Base-by-base conservation (phyloP, 202 grass and related monocot genomes). In the Alloteropsis angusta region DNA sequence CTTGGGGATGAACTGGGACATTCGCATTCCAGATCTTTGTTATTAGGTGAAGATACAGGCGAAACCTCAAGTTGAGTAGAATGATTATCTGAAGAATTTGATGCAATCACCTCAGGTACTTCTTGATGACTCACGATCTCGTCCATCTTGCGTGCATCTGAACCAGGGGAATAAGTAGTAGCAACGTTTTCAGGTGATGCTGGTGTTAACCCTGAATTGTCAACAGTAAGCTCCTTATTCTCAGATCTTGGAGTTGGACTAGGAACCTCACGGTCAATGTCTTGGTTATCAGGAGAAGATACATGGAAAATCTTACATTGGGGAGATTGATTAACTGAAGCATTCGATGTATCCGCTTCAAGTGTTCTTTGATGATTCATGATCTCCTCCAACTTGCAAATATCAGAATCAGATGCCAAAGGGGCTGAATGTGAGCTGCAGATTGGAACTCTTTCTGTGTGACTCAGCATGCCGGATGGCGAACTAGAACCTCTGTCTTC, bases 401-500 rank as follows among this genome's bases (percentile, higher is more conserved):
- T 68, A 78, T 84, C 68, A 9, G 77, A 78, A 81, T 47, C 45
- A 78, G 73, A 74, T 35, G 65, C 32, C 8, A 66, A 77, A 68
- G 80, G 63, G 72, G 80, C 60, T 55, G 83, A 75, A 68, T 83
- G 68, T 60, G 88, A 63, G 53, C 52, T 82, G 65, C 67, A 77
- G 19, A 49, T 47, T 71, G 86, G 58, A 68, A 76, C 63, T 84
- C 66, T 83, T 84, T 84, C 85, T 16, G 85, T 84, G 25, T 76
- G 83, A 46, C 64, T 78, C 49, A 86, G 48, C 64, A 78, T 82
- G 49, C 59, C 77, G 0, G 82, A 80, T 10, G 81, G 65, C 4
- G 90, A 89, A 60, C 82, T 93, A 45, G 87, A 89, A 63, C 77
- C 80, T 89, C 85, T 83, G 53, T 76, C 85, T 58, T 87, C 83